phyloP scores from a whole-genome alignment of 208 protist species.

The Strigomonas culicis region DNA sequence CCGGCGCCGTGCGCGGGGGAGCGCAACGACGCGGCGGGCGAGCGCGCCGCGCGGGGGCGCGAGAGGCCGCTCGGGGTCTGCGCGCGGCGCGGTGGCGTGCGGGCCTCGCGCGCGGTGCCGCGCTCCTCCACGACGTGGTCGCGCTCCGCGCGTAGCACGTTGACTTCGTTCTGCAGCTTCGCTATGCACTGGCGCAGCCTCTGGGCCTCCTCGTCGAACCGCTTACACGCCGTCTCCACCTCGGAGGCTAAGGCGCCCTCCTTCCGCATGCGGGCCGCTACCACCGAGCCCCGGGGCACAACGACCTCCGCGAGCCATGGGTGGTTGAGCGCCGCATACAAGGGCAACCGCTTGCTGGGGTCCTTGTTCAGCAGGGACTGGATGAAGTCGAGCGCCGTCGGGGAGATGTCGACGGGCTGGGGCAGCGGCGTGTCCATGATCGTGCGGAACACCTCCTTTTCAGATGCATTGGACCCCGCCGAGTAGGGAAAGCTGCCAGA shows the following conservation, averaged over 20 bases:
- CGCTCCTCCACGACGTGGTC: slow-evolving; percentile 33
- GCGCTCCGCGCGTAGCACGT: slow-evolving; percentile 50
- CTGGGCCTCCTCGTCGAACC: slow-evolving; percentile 76
- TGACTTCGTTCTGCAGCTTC: slow-evolving; percentile 63
- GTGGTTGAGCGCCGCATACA: slow-evolving; percentile 82
- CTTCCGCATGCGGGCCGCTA: slow-evolving; percentile 53
- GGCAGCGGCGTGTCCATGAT: slow-evolving; percentile 87
- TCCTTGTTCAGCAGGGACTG: slow-evolving; percentile 88
- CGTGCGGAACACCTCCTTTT: slow-evolving; percentile 90
- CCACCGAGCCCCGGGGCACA: slow-evolving; percentile 63
- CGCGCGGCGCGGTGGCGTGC: slow-evolving; percentile 53
- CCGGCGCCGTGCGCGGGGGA: slow-evolving; percentile 33
- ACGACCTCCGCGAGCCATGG: slow-evolving; percentile 88
- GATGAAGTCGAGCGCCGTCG: slow-evolving; percentile 68
- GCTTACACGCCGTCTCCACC: slow-evolving; percentile 51
- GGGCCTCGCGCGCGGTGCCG: slow-evolving; percentile 25
- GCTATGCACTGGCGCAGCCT: slow-evolving; percentile 69
- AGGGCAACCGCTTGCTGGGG: slow-evolving; percentile 81
- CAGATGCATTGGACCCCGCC: slow-evolving; percentile 74
- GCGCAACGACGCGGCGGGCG: slow-evolving; percentile 30
- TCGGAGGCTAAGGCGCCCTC: slow-evolving; percentile 25
- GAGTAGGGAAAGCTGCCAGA: slow-evolving; percentile 96
- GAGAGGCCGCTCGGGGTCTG: slow-evolving; percentile 57
- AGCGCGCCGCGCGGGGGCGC: slow-evolving; percentile 36
- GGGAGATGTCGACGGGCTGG: slow-evolving; percentile 63